Base-by-base conservation (phyloP, 495 filamentous ascomycete species). In the Neurospora terricola region DNA sequence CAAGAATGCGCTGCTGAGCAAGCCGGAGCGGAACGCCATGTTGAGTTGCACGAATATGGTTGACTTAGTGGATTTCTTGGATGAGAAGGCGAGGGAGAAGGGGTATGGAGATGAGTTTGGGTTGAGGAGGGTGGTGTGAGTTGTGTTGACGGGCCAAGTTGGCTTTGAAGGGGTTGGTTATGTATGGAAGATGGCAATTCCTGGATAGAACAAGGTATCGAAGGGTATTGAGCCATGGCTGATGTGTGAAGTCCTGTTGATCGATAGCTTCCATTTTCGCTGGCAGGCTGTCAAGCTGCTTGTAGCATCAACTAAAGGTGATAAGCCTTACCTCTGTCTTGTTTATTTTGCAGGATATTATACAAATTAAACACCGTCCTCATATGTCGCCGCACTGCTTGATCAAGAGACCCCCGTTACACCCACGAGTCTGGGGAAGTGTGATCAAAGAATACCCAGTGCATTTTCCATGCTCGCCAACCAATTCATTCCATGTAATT, bases 31-130 rank as follows among this genome's bases (percentile, higher is more conserved):
- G 74, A 77, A 75, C 37, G 79, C 75, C 23, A 76, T 91, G 81
- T 82, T 87, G 71, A 84, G 72, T 68, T 85, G 84, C 73, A 76
- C 77, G 27, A 86, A 84, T 71, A 87, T 89, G 82, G 70, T 88
- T 27, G 88, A 91, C 43, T 70, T 91, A 54, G 78, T 91, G 14
- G 88, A 91, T 70, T 90, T 85, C 71, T 78, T 91, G 71, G 88
- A 91, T 73, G 84, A 82, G 75, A 80, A 78, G 72, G 83, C 78
- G 75, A 74, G 73, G 73, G 79, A 72, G 71, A 78, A 72, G 45
- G 30, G 69, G 27, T 77, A 71, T 70, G 80, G 73, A 70, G 59
- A 27, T 43, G 48, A 36, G 38, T 34, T 23, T 12, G 74, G 72
- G 54, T 14, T 72, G 71, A 68, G 72, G 72, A 74, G 74, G 59